Conservation (phyloP, 1,284 basidiomycete species). For the Fomitiporia mediterranea region DNA sequence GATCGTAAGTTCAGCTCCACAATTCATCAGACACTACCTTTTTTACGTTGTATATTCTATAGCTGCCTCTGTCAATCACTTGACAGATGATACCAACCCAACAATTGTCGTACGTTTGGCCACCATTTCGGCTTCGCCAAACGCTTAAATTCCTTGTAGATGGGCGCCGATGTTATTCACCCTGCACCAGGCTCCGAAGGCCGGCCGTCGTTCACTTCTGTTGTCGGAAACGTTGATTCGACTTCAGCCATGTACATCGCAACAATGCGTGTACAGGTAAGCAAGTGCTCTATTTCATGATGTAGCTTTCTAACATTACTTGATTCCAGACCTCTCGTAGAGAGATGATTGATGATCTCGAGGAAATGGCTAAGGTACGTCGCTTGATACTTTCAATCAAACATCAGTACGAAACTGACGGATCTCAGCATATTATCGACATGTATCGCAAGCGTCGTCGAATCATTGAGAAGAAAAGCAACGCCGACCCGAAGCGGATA, state of each 20-base stretch:
- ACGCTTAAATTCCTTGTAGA: conserved; percentile 1
- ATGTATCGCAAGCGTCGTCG: conserved; percentile 55
- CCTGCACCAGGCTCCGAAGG: conserved; percentile 69
- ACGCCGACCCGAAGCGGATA: conserved; percentile 53
- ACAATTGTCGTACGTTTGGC: conserved; percentile 71
- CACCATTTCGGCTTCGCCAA: background rate
- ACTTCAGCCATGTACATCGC: conserved; percentile 51
- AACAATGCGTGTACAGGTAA: conserved; percentile 53
- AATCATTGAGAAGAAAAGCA: conserved; percentile 46
- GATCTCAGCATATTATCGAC: conserved; percentile 42
- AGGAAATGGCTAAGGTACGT: conserved; percentile 53
- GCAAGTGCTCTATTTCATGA: too few relatives aligned
- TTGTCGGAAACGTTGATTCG: conserved; percentile 71
- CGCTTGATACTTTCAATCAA: conserved; percentile 8
- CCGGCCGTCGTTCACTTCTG: conserved; percentile 69
- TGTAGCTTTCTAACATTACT: too few relatives aligned
- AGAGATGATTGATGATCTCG: conserved; percentile 71
- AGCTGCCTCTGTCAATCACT: conserved; percentile 45
- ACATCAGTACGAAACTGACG: conserved; percentile 13
- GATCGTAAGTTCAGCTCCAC: conserved; percentile 32
- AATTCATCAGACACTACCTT: background rate
- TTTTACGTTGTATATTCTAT: background rate
- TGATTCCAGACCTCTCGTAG: conserved; percentile 44
- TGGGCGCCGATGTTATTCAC: conserved; percentile 74
- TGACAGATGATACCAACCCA: conserved; percentile 64